Conservation (phyloP, 768 basidiomycete species). For the Leccinum subgranulosum region DNA sequence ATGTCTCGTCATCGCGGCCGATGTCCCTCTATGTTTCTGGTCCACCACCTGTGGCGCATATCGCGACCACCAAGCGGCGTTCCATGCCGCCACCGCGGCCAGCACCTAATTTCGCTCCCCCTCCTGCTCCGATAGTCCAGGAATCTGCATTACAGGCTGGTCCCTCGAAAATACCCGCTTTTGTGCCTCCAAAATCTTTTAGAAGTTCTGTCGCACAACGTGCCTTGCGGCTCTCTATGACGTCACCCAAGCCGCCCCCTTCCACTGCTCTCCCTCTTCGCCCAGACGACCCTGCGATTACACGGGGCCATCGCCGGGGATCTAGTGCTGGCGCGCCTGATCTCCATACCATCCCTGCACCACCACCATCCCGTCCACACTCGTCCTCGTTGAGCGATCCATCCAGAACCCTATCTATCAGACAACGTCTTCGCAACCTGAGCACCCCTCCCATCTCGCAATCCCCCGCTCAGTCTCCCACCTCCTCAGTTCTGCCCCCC, state of each 20-base stretch:
- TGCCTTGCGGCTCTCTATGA: slow-evolving; percentile 54
- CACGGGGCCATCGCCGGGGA: slow-evolving; percentile 28
- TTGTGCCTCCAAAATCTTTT: slow-evolving; percentile 35
- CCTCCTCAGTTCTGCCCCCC: slow-evolving; percentile 21
- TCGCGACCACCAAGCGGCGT: slow-evolving; percentile 42
- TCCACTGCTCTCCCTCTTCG: slow-evolving; percentile 58
- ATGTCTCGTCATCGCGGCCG: slow-evolving; percentile 12
- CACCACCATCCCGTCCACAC: slow-evolving; percentile 40
- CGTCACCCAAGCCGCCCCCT: slow-evolving; percentile 64
- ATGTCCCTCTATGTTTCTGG: slow-evolving; percentile 21
- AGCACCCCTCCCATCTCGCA: slow-evolving; percentile 51
- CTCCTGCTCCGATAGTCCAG: slow-evolving; percentile 54
- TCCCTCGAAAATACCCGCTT: slow-evolving; percentile 1
- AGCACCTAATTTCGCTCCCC: slow-evolving; percentile 65
- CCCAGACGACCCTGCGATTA: slow-evolving; percentile 50
- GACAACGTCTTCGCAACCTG: slow-evolving; percentile 63
- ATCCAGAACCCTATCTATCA: slow-evolving; percentile 42
- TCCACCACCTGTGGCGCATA: slow-evolving; percentile 11
- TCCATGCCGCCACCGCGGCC: slow-evolving; percentile 77
- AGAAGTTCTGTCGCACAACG: slow-evolving; percentile 59
- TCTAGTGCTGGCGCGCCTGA: slow-evolving; percentile 32
- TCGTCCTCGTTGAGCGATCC: slow-evolving; percentile 37
- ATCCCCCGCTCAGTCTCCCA: slow-evolving; percentile 23
- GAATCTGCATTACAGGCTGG: slow-evolving; percentile 5
- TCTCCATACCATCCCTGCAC: slow-evolving; percentile 44